Percentiles rank a stretch among this genome's conserved stretches.
phyloP scores from a whole-genome alignment of 2,329 filamentous ascomycete species.

The Alternaria gansuensis region DNA sequence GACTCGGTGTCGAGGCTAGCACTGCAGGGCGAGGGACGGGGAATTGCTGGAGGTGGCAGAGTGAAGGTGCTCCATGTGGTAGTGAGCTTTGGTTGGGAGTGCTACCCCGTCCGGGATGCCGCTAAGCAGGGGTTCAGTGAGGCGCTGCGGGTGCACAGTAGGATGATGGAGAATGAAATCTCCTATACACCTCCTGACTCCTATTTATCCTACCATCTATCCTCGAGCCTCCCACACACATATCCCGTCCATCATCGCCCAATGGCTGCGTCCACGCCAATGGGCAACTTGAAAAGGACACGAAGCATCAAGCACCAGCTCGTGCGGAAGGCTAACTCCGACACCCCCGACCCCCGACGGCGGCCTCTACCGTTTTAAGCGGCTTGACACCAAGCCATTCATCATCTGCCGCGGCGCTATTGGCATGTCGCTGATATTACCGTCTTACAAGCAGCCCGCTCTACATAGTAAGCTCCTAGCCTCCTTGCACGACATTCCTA shows the following conservation, averaged over 20 bases:
- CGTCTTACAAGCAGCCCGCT: neutral
- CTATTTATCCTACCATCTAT: neutral
- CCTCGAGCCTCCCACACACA: neutral
- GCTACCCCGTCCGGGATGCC: slow-evolving; percentile 30
- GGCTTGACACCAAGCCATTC: slow-evolving; percentile 14
- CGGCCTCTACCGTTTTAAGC: slow-evolving; percentile 6
- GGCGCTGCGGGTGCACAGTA: slow-evolving; percentile 9
- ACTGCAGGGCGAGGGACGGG: slow-evolving; percentile 20
- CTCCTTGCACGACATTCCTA: no score
- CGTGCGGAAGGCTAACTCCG: slow-evolving; percentile 25
- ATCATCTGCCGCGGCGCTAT: slow-evolving; percentile 9
- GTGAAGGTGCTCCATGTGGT: slow-evolving; percentile 36
- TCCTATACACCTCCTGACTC: neutral
- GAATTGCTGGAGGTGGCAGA: slow-evolving; percentile 30
- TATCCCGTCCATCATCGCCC: neutral
- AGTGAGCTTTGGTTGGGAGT: slow-evolving; percentile 33
- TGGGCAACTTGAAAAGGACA: slow-evolving; percentile 14
- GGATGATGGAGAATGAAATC: neutral
- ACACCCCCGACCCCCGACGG: slow-evolving; percentile 15
- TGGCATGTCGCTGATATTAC: slow-evolving; percentile 10
- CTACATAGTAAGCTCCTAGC: neutral
- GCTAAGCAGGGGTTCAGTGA: slow-evolving; percentile 25
- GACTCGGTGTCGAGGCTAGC: slow-evolving; percentile 13
- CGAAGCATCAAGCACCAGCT: slow-evolving; percentile 24
- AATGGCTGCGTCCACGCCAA: neutral